phyloP scores from a whole-genome alignment of 768 basidiomycete genomes.

The Russula olivacea region DNA sequence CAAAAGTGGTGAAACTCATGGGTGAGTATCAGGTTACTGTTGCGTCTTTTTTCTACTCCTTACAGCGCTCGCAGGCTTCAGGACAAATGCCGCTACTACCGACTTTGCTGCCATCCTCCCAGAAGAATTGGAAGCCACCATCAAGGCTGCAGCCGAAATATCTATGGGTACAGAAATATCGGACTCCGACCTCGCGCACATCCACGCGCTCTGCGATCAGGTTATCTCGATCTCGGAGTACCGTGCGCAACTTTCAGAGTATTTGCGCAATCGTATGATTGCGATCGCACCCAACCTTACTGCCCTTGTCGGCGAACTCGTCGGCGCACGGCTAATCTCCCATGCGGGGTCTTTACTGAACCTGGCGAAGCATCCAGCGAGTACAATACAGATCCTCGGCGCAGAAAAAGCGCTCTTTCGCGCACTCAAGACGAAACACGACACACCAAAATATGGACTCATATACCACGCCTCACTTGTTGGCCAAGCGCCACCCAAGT shows the following conservation, averaged over 20 bases:
- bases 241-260: constrained; percentile 91
- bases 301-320: constrained; percentile 70
- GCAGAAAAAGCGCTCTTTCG: constrained; percentile 76
- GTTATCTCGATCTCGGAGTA: constrained; percentile 95
- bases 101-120: constrained; percentile 88
- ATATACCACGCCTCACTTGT: constrained; percentile 98
- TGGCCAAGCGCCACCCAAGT: constrained; percentile 94
- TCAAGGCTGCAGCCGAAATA: constrained; percentile 94
- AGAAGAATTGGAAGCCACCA: constrained; percentile 91
- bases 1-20: constrained; percentile 89
- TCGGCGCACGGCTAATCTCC: constrained; percentile 68
- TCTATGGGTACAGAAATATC: constrained; percentile 99
- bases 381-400: constrained; percentile 70
- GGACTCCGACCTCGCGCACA: constrained; percentile 93
- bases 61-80: constrained; percentile 57
- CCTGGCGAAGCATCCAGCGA: constrained; percentile 72
- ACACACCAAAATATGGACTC: constrained; percentile 98
- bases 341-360: constrained; percentile 68
- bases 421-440: constrained; percentile 77
- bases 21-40: constrained; percentile 64
- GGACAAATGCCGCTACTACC: constrained; percentile 84
- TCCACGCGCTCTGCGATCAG: constrained; percentile 94
- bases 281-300: constrained; percentile 98
- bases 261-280: constrained; percentile 95
- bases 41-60: not conserved